Percentiles rank a stretch among this genome's conserved stretches.
Conservation (phyloP, 1,139 yeast genomes). For the Yarrowia galli region DNA sequence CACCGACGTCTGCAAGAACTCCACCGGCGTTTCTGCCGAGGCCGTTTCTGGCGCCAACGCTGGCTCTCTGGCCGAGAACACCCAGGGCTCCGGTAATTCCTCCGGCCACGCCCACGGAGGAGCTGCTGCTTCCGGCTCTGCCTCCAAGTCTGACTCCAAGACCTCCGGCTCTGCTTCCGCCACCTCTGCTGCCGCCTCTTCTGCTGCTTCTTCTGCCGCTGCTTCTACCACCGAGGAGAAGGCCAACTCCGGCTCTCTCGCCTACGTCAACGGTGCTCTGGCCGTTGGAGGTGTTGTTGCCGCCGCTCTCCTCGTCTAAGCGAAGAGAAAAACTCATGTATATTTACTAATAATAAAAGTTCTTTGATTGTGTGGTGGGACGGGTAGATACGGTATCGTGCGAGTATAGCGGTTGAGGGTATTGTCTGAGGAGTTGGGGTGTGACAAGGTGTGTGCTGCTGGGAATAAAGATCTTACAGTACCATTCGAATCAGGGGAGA, state of each 20-base stretch:
- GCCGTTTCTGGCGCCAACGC: constrained; percentile 39
- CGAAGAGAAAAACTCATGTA: background rate
- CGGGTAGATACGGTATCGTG: too few relatives aligned
- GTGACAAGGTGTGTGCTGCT: too few relatives aligned
- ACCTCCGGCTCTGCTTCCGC: constrained; percentile 10
- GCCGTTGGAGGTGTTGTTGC: constrained; percentile 37
- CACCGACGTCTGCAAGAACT: constrained; percentile 41
- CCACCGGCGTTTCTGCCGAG: constrained; percentile 43
- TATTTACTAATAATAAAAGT: constrained; percentile 2
- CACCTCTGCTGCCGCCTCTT: constrained; percentile 1
- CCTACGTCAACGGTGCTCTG: constrained; percentile 36
- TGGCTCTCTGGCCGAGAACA: constrained; percentile 33
- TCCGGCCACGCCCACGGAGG: constrained; percentile 26
- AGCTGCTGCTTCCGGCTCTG: constrained; percentile 8
- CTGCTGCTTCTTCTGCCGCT: background rate
- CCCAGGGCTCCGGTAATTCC: constrained; percentile 32
- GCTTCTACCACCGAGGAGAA: constrained; percentile 4
- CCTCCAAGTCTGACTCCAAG: background rate
- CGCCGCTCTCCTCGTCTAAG: constrained; percentile 28
- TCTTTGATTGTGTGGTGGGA: constrained; percentile 3
- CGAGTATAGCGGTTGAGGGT: too few relatives aligned
- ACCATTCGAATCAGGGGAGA: too few relatives aligned
- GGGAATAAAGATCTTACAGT: too few relatives aligned
- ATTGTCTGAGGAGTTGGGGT: too few relatives aligned
- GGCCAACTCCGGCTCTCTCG: constrained; percentile 14